phyloP scores from a whole-genome alignment of 208 protist genomes.

The Leishmania martiniquensis region DNA sequence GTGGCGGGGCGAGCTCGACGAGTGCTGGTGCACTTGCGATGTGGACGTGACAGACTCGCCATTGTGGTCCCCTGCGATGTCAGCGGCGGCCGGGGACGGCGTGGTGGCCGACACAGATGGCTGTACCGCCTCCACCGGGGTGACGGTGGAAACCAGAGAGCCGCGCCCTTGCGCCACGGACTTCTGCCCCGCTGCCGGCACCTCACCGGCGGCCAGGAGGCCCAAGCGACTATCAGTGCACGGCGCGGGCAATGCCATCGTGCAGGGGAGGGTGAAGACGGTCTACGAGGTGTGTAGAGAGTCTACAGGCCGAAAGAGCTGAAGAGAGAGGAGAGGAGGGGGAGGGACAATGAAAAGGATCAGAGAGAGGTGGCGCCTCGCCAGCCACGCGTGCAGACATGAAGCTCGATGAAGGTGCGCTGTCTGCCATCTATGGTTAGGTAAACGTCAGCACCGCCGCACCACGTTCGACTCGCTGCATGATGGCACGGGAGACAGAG shows the following conservation, averaged over 20 bases:
- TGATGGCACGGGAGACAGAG: background rate
- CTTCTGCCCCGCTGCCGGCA: conserved; percentile 25
- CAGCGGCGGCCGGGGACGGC: conserved; percentile 1
- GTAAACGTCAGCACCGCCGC: background rate
- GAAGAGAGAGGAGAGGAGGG: background rate
- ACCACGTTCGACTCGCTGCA: background rate
- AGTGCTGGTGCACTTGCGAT: background rate
- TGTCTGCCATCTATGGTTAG: background rate
- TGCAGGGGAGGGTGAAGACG: background rate
- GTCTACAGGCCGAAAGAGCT: background rate
- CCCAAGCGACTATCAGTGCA: background rate
- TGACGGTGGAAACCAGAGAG: conserved; percentile 10
- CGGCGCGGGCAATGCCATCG: background rate
- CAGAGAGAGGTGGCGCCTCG: background rate
- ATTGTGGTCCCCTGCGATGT: conserved; percentile 5
- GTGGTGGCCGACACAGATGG: background rate
- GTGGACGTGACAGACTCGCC: background rate
- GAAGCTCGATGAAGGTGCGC: background rate
- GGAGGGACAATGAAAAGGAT: background rate
- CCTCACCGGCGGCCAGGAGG: conserved; percentile 9
- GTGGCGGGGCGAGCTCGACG: background rate
- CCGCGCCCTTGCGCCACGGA: conserved; percentile 17
- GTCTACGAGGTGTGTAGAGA: background rate
- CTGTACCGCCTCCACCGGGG: background rate
- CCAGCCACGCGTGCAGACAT: background rate